Evolutionary conservation across 2,329 filamentous ascomycete genomes (phyloP).

Genomic region (Talaromyces funiculosus): DNA sequence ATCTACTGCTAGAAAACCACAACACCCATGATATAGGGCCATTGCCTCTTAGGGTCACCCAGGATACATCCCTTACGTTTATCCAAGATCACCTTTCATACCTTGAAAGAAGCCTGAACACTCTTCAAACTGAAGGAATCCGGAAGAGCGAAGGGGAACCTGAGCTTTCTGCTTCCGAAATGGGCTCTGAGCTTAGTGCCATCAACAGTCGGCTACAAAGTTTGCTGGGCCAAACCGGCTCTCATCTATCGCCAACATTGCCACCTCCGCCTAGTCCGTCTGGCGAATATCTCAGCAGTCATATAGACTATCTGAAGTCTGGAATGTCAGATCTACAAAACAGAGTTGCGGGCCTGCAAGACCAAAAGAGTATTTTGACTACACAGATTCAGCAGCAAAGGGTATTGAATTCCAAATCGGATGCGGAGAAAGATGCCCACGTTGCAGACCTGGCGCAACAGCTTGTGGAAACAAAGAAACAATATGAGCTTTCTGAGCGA

Average conservation of each 20-base stretch:
- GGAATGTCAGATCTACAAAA: constrained; percentile 75
- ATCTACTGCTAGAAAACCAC: constrained; percentile 54
- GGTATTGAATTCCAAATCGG: constrained; percentile 82
- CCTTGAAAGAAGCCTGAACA: constrained; percentile 59
- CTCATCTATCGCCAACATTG: constrained; percentile 42
- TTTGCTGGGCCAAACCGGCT: constrained; percentile 47
- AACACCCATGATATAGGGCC: constrained; percentile 32
- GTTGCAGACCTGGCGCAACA: constrained; percentile 43
- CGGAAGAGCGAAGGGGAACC: constrained; percentile 17
- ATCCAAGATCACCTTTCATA: constrained; percentile 62
- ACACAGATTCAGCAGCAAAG: constrained; percentile 94
- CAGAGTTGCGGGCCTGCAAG: constrained; percentile 69
- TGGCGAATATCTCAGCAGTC: constrained; percentile 57
- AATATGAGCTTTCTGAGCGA: constrained; percentile 51
- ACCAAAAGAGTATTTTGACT: constrained; percentile 84
- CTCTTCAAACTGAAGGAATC: constrained; percentile 45
- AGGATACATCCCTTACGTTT: constrained; percentile 23
- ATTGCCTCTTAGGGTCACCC: constrained; percentile 29
- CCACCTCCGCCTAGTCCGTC: constrained; percentile 55
- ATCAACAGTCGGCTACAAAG: constrained; percentile 62
- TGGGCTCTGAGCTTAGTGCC: constrained; percentile 52
- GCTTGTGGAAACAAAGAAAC: constrained; percentile 57
- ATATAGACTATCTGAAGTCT: constrained; percentile 68
- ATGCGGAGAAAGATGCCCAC: constrained; percentile 51
- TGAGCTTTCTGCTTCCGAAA: constrained; percentile 29